Conservation (phyloP, 176 grass and related monocot genomes). For the Carex littledalei region DNA sequence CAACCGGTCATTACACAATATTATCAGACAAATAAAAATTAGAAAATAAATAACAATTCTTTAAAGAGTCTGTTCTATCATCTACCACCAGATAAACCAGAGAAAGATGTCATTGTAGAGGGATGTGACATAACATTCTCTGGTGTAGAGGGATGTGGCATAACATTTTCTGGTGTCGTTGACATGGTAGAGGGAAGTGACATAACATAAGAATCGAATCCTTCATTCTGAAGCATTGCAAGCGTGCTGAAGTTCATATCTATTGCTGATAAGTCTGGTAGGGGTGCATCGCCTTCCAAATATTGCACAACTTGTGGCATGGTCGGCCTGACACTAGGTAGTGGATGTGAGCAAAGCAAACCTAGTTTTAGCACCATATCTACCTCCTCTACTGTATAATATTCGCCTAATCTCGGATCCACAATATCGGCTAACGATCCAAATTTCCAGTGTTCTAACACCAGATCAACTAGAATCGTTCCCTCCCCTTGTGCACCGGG, state of each 20-base stretch:
- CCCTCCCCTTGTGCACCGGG: neutral
- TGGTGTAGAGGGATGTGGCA: conserved; percentile 6
- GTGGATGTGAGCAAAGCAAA: conserved; percentile 42
- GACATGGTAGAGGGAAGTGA: neutral
- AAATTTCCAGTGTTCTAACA: conserved; percentile 31
- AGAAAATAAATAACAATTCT: neutral
- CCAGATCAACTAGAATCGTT: conserved; percentile 19
- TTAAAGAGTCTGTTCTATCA: neutral
- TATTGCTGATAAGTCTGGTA: conserved; percentile 25
- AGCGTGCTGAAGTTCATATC: conserved; percentile 13
- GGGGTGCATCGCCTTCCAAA: conserved; percentile 16
- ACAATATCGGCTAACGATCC: conserved; percentile 18
- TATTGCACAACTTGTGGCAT: conserved; percentile 41
- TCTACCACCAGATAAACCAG: conserved; percentile 1
- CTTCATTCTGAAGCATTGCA: neutral
- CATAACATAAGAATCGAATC: conserved; percentile 11
- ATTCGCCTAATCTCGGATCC: conserved; percentile 24
- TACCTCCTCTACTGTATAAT: conserved; percentile 20
- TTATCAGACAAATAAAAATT: neutral
- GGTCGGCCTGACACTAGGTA: conserved; percentile 23
- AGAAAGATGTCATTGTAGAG: conserved; percentile 15
- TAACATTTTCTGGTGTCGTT: neutral
- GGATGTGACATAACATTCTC: neutral
- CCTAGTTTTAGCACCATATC: conserved; percentile 33
- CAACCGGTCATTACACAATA: neutral